Percentiles rank a stretch among this genome's conserved stretches.
These are phyloP conservation scores for Penicillium manginii DNA, from an alignment of 495 filamentous ascomycete genomes.

Conservation along the genomic window DNA sequence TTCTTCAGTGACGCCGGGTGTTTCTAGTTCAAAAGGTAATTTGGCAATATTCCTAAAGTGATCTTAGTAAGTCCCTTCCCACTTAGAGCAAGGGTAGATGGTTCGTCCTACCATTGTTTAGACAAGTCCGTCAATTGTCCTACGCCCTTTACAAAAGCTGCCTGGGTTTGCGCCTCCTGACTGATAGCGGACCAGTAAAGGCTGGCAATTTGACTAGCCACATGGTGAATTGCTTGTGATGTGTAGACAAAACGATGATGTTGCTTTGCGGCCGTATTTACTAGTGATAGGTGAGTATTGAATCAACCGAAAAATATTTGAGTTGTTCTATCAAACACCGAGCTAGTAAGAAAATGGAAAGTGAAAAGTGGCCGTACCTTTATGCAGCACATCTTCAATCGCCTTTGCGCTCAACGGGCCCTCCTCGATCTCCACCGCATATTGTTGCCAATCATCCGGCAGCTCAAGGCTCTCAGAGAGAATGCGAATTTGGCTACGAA, in stretches of 20 bases:
- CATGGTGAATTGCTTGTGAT: slow-evolving; percentile 73
- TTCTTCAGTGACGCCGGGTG: slow-evolving; percentile 36
- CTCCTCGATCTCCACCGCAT: slow-evolving; percentile 45
- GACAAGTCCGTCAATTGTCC: slow-evolving; percentile 51
- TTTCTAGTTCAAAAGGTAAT: slow-evolving; percentile 38
- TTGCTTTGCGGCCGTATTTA: slow-evolving; percentile 68
- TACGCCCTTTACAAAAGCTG: slow-evolving; percentile 37
- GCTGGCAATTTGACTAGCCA: slow-evolving; percentile 79
- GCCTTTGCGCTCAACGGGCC: slow-evolving; percentile 55
- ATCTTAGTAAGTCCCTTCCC: slow-evolving; percentile 17
- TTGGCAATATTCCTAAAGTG: slow-evolving; percentile 45
- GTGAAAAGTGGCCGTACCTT: slow-evolving; percentile 36
- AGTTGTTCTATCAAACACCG: too few species aligned
- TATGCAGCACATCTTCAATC: slow-evolving; percentile 59
- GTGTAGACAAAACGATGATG: slow-evolving; percentile 75
- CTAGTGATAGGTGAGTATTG: slow-evolving; percentile 34
- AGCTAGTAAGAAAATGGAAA: neutral
- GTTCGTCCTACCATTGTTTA: slow-evolving; percentile 43
- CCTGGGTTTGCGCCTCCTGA: slow-evolving; percentile 47
- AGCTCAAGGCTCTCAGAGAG: slow-evolving; percentile 60
- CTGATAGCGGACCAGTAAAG: slow-evolving; percentile 64
- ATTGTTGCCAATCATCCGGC: slow-evolving; percentile 59
- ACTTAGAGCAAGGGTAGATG: slow-evolving; percentile 17
- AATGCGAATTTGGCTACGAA: slow-evolving; percentile 63
- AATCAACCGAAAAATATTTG: too few species aligned